phyloP scores from a whole-genome alignment of 2,329 filamentous ascomycete species.

The Emergomyces pasteurianus region DNA sequence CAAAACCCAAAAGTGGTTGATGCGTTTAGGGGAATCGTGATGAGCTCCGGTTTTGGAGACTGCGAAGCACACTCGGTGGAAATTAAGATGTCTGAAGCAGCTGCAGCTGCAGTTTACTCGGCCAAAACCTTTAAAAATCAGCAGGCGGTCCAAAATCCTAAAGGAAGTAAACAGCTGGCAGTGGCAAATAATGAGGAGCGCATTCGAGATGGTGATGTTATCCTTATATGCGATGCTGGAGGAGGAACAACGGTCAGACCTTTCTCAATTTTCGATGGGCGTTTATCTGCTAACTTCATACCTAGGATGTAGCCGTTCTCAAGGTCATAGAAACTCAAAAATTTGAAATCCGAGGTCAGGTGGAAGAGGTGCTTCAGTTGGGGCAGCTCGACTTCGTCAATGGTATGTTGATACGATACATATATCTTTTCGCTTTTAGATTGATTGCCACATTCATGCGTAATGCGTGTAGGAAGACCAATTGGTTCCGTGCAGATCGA shows the following conservation, averaged over 20 bases:
- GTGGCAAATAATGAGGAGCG: background rate
- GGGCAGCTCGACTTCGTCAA: background rate
- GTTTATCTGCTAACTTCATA: background rate
- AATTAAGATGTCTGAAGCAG: slow-evolving; percentile 1
- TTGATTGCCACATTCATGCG: background rate
- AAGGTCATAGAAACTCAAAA: background rate
- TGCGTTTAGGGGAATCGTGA: background rate
- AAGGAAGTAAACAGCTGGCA: background rate
- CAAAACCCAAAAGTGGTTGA: background rate
- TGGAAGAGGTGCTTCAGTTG: background rate
- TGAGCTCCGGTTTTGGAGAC: background rate
- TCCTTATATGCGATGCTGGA: slow-evolving; percentile 4
- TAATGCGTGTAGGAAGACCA: background rate
- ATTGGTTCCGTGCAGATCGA: slow-evolving; percentile 3
- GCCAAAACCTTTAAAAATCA: background rate
- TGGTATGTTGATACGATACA: background rate
- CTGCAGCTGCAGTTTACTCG: background rate
- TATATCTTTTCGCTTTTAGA: background rate
- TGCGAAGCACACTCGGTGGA: background rate
- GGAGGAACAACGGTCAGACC: slow-evolving; percentile 2
- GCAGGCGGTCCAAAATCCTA: background rate
- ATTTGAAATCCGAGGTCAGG: background rate
- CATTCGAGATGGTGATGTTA: background rate
- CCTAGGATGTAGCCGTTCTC: slow-evolving; percentile 1
- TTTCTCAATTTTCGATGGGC: background rate